Conservation (phyloP, 441 rosid species). For the Manihot esculenta region DNA sequence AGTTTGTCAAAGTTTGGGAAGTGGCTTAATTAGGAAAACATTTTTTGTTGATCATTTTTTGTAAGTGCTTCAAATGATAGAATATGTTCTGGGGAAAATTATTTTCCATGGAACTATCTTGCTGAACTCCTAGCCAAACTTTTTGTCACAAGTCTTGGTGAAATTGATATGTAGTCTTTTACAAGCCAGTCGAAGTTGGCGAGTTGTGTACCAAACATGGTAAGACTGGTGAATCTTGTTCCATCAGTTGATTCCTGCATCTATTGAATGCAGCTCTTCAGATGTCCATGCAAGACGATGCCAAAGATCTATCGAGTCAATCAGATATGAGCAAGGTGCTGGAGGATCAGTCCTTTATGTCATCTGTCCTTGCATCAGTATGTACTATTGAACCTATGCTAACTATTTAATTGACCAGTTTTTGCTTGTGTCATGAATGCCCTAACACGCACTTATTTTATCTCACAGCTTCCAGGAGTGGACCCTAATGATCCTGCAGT, state of each 20-base stretch:
- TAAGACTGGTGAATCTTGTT: not conserved
- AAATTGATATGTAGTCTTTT: not conserved
- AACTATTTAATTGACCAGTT: not conserved
- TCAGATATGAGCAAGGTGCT: constrained; percentile 53
- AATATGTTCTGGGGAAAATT: too few species aligned
- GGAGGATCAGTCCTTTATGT: constrained; percentile 62
- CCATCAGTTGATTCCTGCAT: not conserved
- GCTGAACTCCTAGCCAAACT: not conserved
- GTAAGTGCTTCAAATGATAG: too few species aligned
- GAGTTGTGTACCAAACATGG: not conserved
- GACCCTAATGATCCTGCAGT: constrained; percentile 70
- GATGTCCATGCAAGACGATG: constrained; percentile 50
- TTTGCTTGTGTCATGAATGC: too few species aligned
- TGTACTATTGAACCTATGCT: constrained; percentile 11
- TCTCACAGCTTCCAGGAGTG: constrained; percentile 45
- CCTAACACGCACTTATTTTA: too few species aligned
- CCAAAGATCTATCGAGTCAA: constrained; percentile 43
- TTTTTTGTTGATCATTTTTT: too few species aligned
- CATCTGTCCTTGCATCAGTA: constrained; percentile 65
- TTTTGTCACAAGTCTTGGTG: not conserved
- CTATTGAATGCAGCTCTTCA: constrained; percentile 53
- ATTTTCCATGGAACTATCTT: not conserved
- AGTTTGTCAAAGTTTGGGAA: too few species aligned
- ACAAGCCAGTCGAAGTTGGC: not conserved
- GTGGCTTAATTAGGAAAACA: too few species aligned